A percentile compares a stretch with the other conserved stretches of the same genome.
Conservation (phyloP, 2,329 filamentous ascomycete genomes). For the Alternaria novae-zelandiae region DNA sequence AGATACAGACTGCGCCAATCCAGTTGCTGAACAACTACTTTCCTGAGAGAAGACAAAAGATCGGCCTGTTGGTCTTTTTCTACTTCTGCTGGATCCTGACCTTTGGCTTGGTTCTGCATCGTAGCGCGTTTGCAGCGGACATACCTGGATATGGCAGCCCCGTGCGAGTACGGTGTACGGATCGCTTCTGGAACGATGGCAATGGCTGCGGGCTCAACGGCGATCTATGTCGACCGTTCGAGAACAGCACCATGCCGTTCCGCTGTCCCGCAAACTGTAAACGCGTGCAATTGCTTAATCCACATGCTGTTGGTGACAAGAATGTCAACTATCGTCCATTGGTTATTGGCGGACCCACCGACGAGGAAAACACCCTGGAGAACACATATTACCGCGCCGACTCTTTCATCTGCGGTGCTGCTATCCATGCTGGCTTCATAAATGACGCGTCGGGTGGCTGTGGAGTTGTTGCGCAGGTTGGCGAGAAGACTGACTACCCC, state of each 20-base stretch:
- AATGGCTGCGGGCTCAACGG: constrained; percentile 79
- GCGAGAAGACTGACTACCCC: constrained; percentile 68
- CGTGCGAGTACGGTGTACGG: constrained; percentile 69
- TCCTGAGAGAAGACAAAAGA: constrained; percentile 64
- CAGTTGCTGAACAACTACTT: constrained; percentile 67
- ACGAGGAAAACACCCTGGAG: constrained; percentile 47
- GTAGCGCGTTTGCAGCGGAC: constrained; percentile 65
- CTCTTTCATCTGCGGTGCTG: constrained; percentile 84
- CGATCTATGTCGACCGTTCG: constrained; percentile 76
- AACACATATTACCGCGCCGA: constrained; percentile 80
- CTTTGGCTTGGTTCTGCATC: constrained; percentile 72
- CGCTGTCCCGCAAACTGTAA: constrained; percentile 76
- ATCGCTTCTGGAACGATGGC: constrained; percentile 70
- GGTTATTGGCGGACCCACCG: constrained; percentile 61
- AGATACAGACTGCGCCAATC: constrained; percentile 71
- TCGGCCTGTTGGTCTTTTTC: constrained; percentile 65
- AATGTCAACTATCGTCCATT: constrained; percentile 63
- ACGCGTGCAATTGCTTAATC: constrained; percentile 70
- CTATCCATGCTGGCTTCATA: constrained; percentile 83
- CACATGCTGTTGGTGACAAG: constrained; percentile 74
- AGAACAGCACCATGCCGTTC: constrained; percentile 72
- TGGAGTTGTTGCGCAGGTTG: constrained; percentile 77
- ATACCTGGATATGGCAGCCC: constrained; percentile 73
- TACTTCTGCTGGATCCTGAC: constrained; percentile 72
- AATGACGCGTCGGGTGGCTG: constrained; percentile 76